Evolutionary conservation across 1,284 basidiomycete species (phyloP).

Genomic region (Rhodotorula sp.): DNA sequence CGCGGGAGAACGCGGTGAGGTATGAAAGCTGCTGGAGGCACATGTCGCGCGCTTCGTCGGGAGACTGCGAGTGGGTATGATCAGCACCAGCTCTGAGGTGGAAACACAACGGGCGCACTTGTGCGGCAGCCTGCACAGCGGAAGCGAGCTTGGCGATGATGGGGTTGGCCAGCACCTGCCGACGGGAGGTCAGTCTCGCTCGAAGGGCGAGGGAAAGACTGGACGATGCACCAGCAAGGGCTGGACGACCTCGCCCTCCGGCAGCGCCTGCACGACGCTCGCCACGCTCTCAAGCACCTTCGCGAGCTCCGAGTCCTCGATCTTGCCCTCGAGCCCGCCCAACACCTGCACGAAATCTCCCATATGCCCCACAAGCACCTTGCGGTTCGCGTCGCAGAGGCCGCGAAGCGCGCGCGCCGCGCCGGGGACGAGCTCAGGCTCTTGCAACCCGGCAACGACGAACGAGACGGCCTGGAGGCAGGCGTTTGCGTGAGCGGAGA

Average conservation of each 20-base stretch:
- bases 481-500: slow-evolving; percentile 36
- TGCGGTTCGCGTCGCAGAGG: slow-evolving; percentile 45
- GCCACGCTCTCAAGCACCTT: slow-evolving; percentile 47
- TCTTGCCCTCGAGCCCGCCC: slow-evolving; percentile 40
- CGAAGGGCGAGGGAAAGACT: not conserved
- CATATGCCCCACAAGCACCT: slow-evolving; percentile 42
- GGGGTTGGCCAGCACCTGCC: slow-evolving; percentile 26
- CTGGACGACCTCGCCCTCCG: slow-evolving; percentile 29
- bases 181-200: not conserved
- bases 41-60: slow-evolving; percentile 32
- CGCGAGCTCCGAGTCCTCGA: slow-evolving; percentile 46
- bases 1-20: slow-evolving; percentile 44
- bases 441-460: slow-evolving; percentile 36
- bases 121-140: slow-evolving; percentile 7
- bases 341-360: slow-evolving; percentile 45
- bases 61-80: not conserved
- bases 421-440: slow-evolving; percentile 27
- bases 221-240: slow-evolving; percentile 33
- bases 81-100: too few species aligned
- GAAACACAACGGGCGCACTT: slow-evolving; percentile 3
- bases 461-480: slow-evolving; percentile 37
- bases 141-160: slow-evolving; percentile 35
- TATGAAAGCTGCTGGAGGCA: slow-evolving; percentile 44
- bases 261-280: slow-evolving; percentile 47
- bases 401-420: slow-evolving; percentile 43